These are phyloP conservation scores for Thielaviopsis euricoi DNA, from an alignment of 2,329 filamentous ascomycete species.

Conservation along the genomic window DNA sequence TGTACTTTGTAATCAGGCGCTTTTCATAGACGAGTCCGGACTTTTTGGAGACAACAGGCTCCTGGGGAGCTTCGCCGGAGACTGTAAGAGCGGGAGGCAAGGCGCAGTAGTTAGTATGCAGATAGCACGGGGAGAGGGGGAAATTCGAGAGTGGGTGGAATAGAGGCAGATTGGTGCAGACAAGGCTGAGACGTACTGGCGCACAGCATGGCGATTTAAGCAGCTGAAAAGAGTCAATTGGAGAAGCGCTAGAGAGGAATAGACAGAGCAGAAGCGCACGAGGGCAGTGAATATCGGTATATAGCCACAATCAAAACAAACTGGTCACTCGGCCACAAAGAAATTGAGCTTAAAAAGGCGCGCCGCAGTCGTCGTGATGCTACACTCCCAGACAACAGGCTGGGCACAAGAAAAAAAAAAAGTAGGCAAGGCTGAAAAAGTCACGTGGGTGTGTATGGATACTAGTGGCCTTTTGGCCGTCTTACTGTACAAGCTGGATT, in stretches of 20 bases:
- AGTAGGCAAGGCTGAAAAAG: conserved; percentile 11
- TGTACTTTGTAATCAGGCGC: conserved; percentile 86
- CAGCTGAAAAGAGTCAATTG: neutral
- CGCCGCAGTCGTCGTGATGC: conserved; percentile 5
- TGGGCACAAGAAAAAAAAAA: conserved; percentile 2
- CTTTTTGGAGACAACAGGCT: conserved; percentile 88
- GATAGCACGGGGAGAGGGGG: no score
- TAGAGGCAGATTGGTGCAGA: no score
- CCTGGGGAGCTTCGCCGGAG: conserved; percentile 89
- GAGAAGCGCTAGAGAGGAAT: neutral
- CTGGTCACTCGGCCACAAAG: neutral
- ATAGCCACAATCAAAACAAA: neutral
- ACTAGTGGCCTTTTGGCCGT: neutral
- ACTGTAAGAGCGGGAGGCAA: conserved; percentile 51
- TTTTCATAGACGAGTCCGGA: conserved; percentile 90
- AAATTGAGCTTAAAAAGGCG: neutral
- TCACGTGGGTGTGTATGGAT: conserved; percentile 5
- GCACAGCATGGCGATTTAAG: conserved; percentile 28
- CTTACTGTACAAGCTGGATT: neutral
- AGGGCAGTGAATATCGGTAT: no score
- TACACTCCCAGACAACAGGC: conserved; percentile 7
- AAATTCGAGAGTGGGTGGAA: neutral
- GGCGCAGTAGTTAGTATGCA: neutral
- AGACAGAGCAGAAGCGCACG: neutral
- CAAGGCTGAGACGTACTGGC: conserved; percentile 23